Conservation (phyloP, 192 early-diverging fungal genomes). For the Coemansia sp. region DNA sequence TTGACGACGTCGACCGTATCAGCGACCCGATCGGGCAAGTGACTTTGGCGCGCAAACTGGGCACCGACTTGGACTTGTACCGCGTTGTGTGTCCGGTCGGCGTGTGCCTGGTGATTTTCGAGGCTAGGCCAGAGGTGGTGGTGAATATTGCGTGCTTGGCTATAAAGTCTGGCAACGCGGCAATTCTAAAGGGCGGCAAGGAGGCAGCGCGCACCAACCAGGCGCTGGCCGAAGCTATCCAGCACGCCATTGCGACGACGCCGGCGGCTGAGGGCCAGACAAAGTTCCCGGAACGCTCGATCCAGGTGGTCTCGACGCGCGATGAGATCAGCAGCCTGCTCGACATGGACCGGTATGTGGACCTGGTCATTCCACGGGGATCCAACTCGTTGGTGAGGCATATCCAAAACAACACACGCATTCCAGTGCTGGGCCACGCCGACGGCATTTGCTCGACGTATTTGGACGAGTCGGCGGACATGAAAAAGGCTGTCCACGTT, state of each 20-base stretch:
- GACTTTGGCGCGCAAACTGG: slow-evolving; percentile 72
- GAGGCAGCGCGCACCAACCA: slow-evolving; percentile 81
- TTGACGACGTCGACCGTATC: slow-evolving; percentile 82
- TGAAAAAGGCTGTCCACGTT: slow-evolving; percentile 70
- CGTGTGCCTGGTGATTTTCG: slow-evolving; percentile 95
- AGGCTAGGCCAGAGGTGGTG: slow-evolving; percentile 97
- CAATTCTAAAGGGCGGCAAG: slow-evolving; percentile 96
- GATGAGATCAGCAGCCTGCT: slow-evolving; percentile 85
- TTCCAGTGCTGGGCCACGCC: slow-evolving; percentile 99
- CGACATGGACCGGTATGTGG: slow-evolving; percentile 87
- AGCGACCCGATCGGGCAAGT: slow-evolving; percentile 83
- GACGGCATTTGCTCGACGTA: slow-evolving; percentile 95
- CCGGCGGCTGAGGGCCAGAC: slow-evolving; percentile 26
- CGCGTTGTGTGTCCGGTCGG: slow-evolving; percentile 91
- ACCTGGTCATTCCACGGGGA: slow-evolving; percentile 94
- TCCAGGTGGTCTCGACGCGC: slow-evolving; percentile 86
- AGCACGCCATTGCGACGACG: slow-evolving; percentile 68
- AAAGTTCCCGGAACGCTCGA: slow-evolving; percentile 63
- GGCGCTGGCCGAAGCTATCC: slow-evolving; percentile 71
- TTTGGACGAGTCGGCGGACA: slow-evolving; percentile 79
- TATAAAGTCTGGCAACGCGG: slow-evolving; percentile 96
- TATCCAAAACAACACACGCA: slow-evolving; percentile 92
- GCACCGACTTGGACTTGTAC: slow-evolving; percentile 83
- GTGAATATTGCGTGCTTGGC: slow-evolving; percentile 95
- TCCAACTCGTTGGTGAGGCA: slow-evolving; percentile 86